Evolutionary conservation across 495 filamentous ascomycete genomes (phyloP).

Genomic region (Mytilinidion resinicola): DNA sequence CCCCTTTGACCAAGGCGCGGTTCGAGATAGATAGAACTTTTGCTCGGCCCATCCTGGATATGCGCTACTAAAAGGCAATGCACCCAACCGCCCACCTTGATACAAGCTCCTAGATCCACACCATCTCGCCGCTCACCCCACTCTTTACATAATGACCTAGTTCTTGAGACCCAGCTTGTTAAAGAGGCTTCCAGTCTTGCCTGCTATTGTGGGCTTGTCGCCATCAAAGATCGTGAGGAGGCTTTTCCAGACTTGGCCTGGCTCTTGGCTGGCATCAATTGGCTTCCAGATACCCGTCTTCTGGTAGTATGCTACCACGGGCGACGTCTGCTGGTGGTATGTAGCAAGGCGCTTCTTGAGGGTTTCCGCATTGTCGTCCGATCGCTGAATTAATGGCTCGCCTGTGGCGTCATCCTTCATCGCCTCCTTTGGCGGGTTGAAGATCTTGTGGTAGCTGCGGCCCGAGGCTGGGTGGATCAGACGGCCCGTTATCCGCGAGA

Average conservation of each 20-base stretch:
- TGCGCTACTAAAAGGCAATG: neutral
- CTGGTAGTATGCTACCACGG: conserved; percentile 93
- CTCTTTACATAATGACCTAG: conserved; percentile 8
- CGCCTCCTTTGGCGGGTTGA: conserved; percentile 90
- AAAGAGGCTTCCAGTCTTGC: conserved; percentile 35
- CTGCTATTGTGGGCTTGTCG: conserved; percentile 39
- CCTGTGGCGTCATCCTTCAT: conserved; percentile 98
- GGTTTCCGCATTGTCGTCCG: conserved; percentile 95
- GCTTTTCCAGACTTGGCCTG: conserved; percentile 90
- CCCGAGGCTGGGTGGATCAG: conserved; percentile 92
- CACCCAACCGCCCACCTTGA: neutral
- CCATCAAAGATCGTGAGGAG: conserved; percentile 78
- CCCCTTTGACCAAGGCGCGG: neutral
- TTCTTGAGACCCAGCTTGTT: conserved; percentile 44
- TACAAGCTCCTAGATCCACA: neutral
- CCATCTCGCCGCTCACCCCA: neutral
- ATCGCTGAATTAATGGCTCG: conserved; percentile 92
- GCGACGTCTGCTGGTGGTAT: conserved; percentile 89
- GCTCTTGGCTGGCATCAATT: conserved; percentile 94
- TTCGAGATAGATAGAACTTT: neutral
- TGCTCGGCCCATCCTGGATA: neutral
- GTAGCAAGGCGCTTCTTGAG: conserved; percentile 90
- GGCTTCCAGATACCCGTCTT: conserved; percentile 94
- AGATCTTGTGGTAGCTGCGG: conserved; percentile 93
- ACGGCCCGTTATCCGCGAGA: conserved; percentile 93